Conservation (phyloP, 768 basidiomycete species). For the Tylopilus balloui region DNA sequence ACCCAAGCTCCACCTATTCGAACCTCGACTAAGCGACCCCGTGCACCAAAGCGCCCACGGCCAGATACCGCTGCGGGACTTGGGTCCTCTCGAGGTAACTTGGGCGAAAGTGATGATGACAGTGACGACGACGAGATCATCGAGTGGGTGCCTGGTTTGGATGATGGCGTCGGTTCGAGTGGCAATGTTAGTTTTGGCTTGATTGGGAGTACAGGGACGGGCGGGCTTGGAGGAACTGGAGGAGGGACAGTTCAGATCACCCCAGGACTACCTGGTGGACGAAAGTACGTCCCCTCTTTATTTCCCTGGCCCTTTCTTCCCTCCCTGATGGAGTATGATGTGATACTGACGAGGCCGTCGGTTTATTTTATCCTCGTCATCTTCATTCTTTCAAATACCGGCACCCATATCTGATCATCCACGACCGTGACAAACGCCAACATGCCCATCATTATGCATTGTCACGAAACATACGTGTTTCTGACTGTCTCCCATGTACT, state of each 20-base stretch:
- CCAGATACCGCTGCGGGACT: not conserved
- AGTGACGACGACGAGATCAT: slow-evolving; percentile 29
- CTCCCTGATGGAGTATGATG: not conserved
- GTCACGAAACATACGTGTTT: not conserved
- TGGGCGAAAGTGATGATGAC: slow-evolving; percentile 26
- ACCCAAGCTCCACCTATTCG: slow-evolving; percentile 1
- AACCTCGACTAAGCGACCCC: slow-evolving; percentile 19
- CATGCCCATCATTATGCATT: not conserved
- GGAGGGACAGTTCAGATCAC: slow-evolving; percentile 5
- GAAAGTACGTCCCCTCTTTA: slow-evolving; percentile 24
- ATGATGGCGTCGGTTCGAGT: slow-evolving; percentile 1
- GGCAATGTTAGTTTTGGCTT: not conserved
- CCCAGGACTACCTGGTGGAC: slow-evolving; percentile 17
- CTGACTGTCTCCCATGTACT: not conserved
- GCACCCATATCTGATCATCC: not conserved
- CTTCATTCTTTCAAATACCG: not conserved
- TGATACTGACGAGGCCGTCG: slow-evolving; percentile 12
- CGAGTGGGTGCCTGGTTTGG: slow-evolving; percentile 20
- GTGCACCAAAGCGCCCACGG: slow-evolving; percentile 22
- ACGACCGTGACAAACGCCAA: slow-evolving; percentile 1
- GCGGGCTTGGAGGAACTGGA: slow-evolving; percentile 4
- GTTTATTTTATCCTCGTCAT: not conserved
- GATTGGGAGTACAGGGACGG: not conserved
- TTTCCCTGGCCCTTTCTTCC: not conserved
- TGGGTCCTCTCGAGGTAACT: not conserved